phyloP scores from a whole-genome alignment of 768 basidiomycete species.

The Trametes maxima region DNA sequence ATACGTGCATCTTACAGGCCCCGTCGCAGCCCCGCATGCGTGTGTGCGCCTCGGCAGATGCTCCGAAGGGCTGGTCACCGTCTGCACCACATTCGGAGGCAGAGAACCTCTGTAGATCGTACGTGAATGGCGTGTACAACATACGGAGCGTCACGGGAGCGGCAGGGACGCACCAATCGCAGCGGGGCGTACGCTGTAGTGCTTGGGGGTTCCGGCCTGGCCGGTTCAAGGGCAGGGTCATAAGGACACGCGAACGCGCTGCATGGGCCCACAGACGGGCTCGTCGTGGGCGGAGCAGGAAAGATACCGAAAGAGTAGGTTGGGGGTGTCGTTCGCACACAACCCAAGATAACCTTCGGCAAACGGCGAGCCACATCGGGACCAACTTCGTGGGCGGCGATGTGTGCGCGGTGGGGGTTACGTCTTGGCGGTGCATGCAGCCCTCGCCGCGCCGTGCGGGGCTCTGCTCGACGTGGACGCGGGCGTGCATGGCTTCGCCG shows the following conservation, averaged over 20 bases:
- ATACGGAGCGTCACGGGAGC: conserved; percentile 16
- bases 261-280: conserved; percentile 1
- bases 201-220: background rate
- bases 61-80: background rate
- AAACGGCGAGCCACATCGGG: conserved; percentile 11
- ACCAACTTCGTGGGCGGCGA: background rate
- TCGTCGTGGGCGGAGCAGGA: conserved; percentile 15
- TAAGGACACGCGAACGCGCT: background rate
- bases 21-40: background rate
- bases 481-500: too few species aligned
- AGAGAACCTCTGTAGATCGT: conserved; percentile 17
- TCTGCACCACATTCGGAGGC: conserved; percentile 13
- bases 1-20: background rate
- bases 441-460: background rate
- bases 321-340: conserved; percentile 15
- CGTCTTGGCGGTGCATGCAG: too few species aligned
- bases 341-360: conserved; percentile 6
- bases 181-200: background rate
- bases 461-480: background rate
- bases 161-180: conserved; percentile 4
- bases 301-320: conserved; percentile 13
- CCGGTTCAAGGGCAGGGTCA: conserved; percentile 12
- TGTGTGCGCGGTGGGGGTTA: too few species aligned
- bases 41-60: background rate
- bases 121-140: conserved; percentile 19